Evolutionary conservation across 805 yeast species (phyloP), one percentile per base, ranked within the genome.

Genomic region (Lipomyces oligophaga): DNA sequence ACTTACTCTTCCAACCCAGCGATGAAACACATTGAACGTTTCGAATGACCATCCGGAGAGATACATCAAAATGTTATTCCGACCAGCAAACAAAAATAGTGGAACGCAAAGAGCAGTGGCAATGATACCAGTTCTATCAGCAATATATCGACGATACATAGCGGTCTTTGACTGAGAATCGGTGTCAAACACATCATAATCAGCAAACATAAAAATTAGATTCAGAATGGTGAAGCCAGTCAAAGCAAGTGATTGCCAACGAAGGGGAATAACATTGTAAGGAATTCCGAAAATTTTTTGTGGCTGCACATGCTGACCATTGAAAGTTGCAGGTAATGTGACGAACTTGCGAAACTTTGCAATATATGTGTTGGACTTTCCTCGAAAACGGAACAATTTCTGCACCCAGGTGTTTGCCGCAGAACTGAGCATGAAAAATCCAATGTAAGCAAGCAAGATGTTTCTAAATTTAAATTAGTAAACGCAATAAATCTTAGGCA

Each of bases 41-140:
- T 79, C 66, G 55, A 76, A 80, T 0, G 78, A 63, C 70, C 85
- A 72, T 2, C 89, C 86, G 1, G 88, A 74, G 5, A 82, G 45
- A 61, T 67, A 68, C 51, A 76, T 73, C 59, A 85, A 69, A 18
- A 85, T 78, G 59, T 83, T 85, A 62, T 85, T 85, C 57, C 93
- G 70, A 22, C 83, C 83, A 3, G 86, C 85, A 63, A 85, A 80
- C 45, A 83, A 64, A 50, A 76, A 75, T 18, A 80, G 62, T 4
- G 74, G 63, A 0, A 89, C 88, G 49, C 80, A 13, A 26, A 49
- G 48, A 25, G 42, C 47, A 27, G 55, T 41, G 1, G 58, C 44
- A 21, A 62, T 37, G 21, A 53, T 42, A 0, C 66, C 71, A 1
- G 71, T 25, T 16, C 54, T 8, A 13, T 10, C 13, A 8, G 8